Conservation (phyloP, 2,329 filamentous ascomycete genomes). For the Claviceps sp. region DNA sequence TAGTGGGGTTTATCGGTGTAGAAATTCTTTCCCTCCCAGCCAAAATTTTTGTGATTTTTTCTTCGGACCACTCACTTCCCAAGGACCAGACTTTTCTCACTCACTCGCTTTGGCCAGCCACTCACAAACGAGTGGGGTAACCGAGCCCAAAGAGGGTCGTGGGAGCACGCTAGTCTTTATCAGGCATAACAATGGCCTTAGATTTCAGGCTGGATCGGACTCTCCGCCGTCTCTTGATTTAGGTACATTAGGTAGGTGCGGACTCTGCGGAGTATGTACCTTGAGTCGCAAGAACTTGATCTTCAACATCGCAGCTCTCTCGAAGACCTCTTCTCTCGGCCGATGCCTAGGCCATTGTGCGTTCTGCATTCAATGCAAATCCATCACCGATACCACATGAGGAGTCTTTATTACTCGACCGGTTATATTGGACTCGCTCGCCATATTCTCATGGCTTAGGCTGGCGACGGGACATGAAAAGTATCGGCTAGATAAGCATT, state of each 20-base stretch:
- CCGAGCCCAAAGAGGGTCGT: constrained; percentile 3
- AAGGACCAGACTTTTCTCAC: constrained; percentile 15
- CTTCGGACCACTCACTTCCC: constrained; percentile 9
- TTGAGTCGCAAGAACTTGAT: too few relatives aligned
- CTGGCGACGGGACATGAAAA: too few relatives aligned
- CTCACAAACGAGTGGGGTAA: constrained; percentile 4
- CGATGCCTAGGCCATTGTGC: background rate
- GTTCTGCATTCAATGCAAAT: background rate
- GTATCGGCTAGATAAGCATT: too few relatives aligned
- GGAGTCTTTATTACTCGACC: background rate
- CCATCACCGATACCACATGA: background rate
- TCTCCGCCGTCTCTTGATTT: background rate
- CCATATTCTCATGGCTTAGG: background rate
- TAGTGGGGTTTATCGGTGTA: constrained; percentile 24
- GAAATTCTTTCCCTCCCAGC: constrained; percentile 20
- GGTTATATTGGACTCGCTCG: background rate
- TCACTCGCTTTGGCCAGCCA: background rate
- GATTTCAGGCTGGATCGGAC: background rate
- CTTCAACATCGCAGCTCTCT: background rate
- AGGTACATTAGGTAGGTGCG: too few relatives aligned
- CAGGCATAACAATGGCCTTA: background rate
- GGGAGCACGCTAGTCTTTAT: background rate
- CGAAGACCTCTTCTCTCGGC: background rate
- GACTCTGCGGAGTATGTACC: too few relatives aligned
- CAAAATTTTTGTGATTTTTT: constrained; percentile 18